Evolutionary conservation across 345 rosid species (phyloP).

Genomic region (Erodium maritimum): DNA sequence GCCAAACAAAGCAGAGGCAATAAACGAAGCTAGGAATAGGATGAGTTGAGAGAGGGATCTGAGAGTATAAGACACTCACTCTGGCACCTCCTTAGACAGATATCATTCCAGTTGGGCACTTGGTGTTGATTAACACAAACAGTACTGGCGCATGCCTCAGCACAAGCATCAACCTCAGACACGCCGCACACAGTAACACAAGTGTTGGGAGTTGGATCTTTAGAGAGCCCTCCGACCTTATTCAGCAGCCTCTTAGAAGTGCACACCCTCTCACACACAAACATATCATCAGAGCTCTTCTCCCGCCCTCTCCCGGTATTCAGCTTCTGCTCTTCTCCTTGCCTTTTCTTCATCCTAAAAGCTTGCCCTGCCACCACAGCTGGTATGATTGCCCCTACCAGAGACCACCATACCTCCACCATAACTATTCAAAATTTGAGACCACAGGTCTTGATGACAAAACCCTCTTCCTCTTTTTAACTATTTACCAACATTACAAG

Average conservation of each 20-base stretch:
- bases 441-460: too few species aligned
- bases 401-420: constrained; percentile 84
- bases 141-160: constrained; percentile 81
- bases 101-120: constrained; percentile 84
- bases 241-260: constrained; percentile 81
- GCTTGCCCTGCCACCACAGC: constrained; percentile 64
- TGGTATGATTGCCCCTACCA: constrained; percentile 62
- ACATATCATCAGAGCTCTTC: constrained; percentile 67
- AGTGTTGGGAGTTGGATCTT: constrained; percentile 66
- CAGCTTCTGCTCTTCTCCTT: constrained; percentile 56
- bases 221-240: constrained; percentile 71
- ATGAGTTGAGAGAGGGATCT: not conserved
- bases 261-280: constrained; percentile 86
- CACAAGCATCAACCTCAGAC: constrained; percentile 79
- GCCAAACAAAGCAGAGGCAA: too few species aligned
- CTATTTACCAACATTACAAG: too few species aligned
- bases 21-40: too few species aligned
- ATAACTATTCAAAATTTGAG: too few species aligned
- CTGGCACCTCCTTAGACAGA: constrained; percentile 71
- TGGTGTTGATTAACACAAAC: constrained; percentile 83
- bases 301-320: constrained; percentile 73
- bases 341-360: constrained; percentile 46
- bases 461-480: too few species aligned
- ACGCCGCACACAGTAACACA: constrained; percentile 89
- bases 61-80: constrained; percentile 64